Conservation (phyloP, 78 protist species). For the Pigoraptor vietnamica region DNA sequence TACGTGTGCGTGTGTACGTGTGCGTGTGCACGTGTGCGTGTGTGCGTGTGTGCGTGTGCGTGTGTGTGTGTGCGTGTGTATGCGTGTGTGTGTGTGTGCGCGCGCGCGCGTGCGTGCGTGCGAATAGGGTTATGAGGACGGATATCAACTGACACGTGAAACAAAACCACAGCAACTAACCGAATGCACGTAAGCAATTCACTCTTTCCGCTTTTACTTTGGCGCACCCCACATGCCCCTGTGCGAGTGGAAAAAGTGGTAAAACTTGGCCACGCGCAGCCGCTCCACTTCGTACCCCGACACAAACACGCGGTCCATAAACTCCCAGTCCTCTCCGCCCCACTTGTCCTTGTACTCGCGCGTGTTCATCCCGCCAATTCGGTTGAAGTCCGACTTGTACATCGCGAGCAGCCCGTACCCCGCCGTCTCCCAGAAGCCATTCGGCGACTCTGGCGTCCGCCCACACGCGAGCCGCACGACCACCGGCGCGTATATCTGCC, state of each 20-base stretch:
- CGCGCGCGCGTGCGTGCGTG: too few species aligned
- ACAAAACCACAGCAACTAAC: too few species aligned
- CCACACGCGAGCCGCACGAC: conserved; percentile 5
- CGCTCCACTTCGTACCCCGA: background rate
- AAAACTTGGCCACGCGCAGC: background rate
- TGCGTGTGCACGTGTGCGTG: too few species aligned
- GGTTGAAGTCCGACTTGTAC: background rate
- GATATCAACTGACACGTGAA: too few species aligned
- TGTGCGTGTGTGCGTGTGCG: too few species aligned
- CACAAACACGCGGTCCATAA: background rate
- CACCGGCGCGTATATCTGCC: background rate
- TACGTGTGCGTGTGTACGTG: too few species aligned
- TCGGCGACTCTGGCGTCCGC: background rate
- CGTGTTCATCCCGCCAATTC: conserved; percentile 10
- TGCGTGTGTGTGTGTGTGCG: too few species aligned
- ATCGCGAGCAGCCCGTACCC: background rate
- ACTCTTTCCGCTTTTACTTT: too few species aligned
- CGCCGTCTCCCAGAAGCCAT: conserved; percentile 1
- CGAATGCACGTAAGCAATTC: too few species aligned
- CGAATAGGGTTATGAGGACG: too few species aligned
- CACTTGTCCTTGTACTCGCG: background rate
- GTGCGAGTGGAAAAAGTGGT: conserved; percentile 3
- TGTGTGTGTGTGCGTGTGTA: too few species aligned
- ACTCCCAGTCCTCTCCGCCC: conserved; percentile 21
- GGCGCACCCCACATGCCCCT: conserved; percentile 2